Percentiles rank a stretch among this genome's conserved stretches.
Evolutionary conservation across 495 filamentous ascomycete species (phyloP).

Genomic region (Pyrenula massariospora): DNA sequence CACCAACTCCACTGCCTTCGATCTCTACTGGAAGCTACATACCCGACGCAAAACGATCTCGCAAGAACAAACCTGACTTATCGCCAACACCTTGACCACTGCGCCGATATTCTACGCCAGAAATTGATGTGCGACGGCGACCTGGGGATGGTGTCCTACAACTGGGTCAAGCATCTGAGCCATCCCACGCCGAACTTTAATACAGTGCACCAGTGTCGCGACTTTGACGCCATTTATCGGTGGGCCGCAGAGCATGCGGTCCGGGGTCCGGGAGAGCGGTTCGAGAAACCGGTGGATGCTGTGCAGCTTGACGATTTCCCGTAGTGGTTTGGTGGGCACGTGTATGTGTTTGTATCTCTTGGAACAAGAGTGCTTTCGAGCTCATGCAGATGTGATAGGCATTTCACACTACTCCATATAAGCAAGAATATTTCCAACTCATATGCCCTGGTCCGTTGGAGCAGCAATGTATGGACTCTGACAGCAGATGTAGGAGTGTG

Average conservation of each 20-base stretch:
- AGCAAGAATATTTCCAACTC: too few species aligned
- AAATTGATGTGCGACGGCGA: conserved; percentile 19
- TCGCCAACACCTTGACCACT: conserved; percentile 8
- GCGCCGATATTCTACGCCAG: conserved; percentile 18
- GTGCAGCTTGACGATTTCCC: not conserved
- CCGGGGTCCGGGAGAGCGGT: not conserved
- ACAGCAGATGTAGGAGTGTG: too few species aligned
- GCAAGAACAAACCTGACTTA: not conserved
- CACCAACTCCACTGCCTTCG: not conserved
- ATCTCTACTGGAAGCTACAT: not conserved
- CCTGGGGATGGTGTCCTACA: conserved; percentile 11
- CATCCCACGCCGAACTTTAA: conserved; percentile 15
- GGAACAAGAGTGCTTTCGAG: too few species aligned
- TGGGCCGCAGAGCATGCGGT: conserved; percentile 5
- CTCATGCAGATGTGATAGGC: too few species aligned
- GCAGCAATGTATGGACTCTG: too few species aligned
- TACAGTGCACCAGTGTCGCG: conserved; percentile 9
- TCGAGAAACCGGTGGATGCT: not conserved
- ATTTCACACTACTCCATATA: too few species aligned
- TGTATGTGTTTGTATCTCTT: too few species aligned
- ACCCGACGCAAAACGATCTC: not conserved
- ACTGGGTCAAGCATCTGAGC: conserved; percentile 11
- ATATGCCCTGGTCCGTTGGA: too few species aligned
- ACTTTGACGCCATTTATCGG: conserved; percentile 9
- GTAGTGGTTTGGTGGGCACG: too few species aligned